Percentiles rank a stretch among this genome's conserved stretches.
phyloP scores from a whole-genome alignment of 1,284 basidiomycete genomes.

The Ustilago tritici region DNA sequence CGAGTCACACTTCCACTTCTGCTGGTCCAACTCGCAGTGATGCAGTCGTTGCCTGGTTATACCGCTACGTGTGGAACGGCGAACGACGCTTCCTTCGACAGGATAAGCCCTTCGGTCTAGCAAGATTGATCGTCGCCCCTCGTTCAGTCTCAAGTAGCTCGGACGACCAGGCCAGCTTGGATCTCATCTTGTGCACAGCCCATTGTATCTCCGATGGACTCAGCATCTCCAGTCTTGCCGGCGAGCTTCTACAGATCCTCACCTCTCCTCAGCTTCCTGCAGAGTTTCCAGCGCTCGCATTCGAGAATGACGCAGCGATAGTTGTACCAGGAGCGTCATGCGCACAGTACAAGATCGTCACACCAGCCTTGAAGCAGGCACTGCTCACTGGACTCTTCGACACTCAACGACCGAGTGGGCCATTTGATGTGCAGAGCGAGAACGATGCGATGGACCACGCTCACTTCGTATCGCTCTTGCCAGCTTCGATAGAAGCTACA shows the following conservation, averaged over 20 bases:
- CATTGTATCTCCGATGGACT: conserved; percentile 51
- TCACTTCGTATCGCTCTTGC: conserved; percentile 28
- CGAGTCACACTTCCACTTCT: neutral
- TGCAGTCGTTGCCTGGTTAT: conserved; percentile 28
- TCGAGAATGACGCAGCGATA: conserved; percentile 1
- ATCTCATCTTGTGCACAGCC: conserved; percentile 38
- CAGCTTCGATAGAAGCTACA: conserved; percentile 37
- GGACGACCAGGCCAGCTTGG: conserved; percentile 18
- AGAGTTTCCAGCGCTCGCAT: conserved; percentile 10
- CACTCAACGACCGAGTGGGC: neutral
- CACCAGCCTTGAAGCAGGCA: conserved; percentile 12
- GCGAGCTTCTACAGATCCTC: conserved; percentile 32
- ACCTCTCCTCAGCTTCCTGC: conserved; percentile 24
- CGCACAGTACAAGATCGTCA: conserved; percentile 16
- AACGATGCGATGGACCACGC: conserved; percentile 1
- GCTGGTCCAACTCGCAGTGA: conserved; percentile 5
- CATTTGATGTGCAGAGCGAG: neutral
- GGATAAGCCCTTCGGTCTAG: conserved; percentile 26
- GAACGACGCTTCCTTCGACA: conserved; percentile 40
- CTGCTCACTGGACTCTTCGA: conserved; percentile 19
- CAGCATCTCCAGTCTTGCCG: conserved; percentile 36
- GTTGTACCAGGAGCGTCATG: conserved; percentile 8
- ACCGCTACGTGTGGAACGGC: conserved; percentile 47
- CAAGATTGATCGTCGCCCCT: conserved; percentile 33
- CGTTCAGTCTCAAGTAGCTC: conserved; percentile 4